Percentiles rank a stretch among this genome's conserved stretches.
These are phyloP conservation scores for Cinnamomum micranthum DNA, from an alignment of 164 flowering plant genomes.

Conservation along the genomic window DNA sequence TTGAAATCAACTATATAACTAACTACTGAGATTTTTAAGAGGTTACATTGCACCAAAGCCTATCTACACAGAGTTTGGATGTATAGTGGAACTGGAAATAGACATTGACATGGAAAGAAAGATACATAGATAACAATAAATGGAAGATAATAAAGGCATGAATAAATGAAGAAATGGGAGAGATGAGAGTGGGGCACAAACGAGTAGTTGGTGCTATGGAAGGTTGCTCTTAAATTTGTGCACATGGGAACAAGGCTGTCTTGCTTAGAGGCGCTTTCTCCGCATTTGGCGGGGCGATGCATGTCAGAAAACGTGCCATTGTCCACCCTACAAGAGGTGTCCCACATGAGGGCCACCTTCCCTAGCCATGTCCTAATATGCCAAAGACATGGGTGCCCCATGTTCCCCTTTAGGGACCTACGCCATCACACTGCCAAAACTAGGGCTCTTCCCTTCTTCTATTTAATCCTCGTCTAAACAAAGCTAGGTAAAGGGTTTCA, in stretches of 20 bases:
- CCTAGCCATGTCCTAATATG: constrained; percentile 55
- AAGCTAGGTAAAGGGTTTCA: not conserved
- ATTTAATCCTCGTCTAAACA: not conserved
- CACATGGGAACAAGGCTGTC: constrained; percentile 89
- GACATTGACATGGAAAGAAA: too few species aligned
- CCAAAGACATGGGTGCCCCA: constrained; percentile 62
- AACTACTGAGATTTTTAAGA: too few species aligned
- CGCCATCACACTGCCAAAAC: not conserved
- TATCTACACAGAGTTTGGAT: too few species aligned
- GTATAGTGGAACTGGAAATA: too few species aligned
- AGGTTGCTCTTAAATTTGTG: constrained; percentile 62
- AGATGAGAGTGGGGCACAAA: not conserved
- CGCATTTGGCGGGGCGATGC: constrained; percentile 40
- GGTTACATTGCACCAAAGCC: too few species aligned
- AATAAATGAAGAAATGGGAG: too few species aligned
- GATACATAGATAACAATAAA: too few species aligned
- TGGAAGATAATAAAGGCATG: too few species aligned
- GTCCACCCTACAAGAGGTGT: constrained; percentile 51
- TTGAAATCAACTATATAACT: too few species aligned
- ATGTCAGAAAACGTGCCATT: constrained; percentile 35
- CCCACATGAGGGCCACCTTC: constrained; percentile 43
- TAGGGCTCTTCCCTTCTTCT: not conserved
- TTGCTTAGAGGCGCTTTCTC: constrained; percentile 22
- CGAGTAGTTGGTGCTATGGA: constrained; percentile 58
- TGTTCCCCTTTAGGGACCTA: constrained; percentile 41